Conservation (phyloP, 495 filamentous ascomycete genomes). For the Annulohypoxylon nitens region DNA sequence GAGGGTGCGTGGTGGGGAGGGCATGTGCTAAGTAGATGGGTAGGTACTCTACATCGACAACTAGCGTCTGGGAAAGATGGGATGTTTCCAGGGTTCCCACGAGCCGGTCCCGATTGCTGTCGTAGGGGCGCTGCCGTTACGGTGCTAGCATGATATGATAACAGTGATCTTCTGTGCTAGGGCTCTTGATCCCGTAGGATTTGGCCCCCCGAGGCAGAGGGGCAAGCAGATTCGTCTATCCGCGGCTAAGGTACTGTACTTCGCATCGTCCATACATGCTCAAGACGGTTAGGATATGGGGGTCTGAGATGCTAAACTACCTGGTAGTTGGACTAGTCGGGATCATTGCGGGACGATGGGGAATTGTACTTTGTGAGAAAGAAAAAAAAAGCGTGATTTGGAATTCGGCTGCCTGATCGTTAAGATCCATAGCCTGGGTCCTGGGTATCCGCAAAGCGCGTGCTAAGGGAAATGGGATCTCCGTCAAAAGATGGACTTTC, state of each 20-base stretch:
- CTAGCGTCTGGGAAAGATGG: neutral
- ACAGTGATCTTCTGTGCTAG: neutral
- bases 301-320: neutral
- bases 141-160: constrained; percentile 7
- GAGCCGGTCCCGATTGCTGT: neutral
- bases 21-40: no score
- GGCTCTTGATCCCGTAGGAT: constrained; percentile 8
- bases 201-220: neutral
- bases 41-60: neutral
- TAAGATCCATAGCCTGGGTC: no score
- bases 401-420: constrained; percentile 3
- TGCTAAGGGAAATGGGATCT: neutral
- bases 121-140: neutral
- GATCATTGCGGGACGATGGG: neutral
- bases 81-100: neutral
- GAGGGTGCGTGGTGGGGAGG: neutral
- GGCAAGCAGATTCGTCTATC: neutral
- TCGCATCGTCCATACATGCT: neutral
- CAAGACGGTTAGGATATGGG: neutral
- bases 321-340: neutral
- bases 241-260: neutral
- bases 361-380: constrained; percentile 2
- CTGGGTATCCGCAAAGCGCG: no score
- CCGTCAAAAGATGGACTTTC: constrained; percentile 12
- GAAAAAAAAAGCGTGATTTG: no score